These are phyloP conservation scores for Chlamydomonas applanata DNA, from an alignment of 139 green algal genomes.

Conservation along the genomic window DNA sequence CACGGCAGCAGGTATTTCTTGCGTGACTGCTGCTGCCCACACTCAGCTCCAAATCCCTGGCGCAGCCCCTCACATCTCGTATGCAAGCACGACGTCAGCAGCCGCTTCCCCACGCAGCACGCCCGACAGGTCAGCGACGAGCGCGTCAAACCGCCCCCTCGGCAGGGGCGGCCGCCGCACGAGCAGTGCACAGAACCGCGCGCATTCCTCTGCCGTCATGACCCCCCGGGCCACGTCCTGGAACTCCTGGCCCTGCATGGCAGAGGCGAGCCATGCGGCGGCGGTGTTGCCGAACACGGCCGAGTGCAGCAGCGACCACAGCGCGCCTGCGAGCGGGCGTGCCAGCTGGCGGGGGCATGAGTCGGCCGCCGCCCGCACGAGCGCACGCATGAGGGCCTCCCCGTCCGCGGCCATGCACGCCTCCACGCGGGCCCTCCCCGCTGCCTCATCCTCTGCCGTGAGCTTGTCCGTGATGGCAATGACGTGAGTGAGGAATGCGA, in stretches of 20 bases:
- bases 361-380: conserved; percentile 50
- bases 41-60: too few relatives aligned
- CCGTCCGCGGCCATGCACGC: conserved; percentile 30
- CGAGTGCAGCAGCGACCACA: conserved; percentile 39
- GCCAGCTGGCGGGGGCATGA: conserved; percentile 66
- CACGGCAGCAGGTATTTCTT: too few relatives aligned
- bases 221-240: not conserved
- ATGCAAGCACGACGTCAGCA: conserved; percentile 67
- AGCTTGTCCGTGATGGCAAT: conserved; percentile 17
- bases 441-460: not conserved
- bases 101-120: conserved; percentile 59
- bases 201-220: not conserved
- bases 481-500: conserved; percentile 54
- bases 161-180: conserved; percentile 28
- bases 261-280: conserved; percentile 19
- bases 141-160: conserved; percentile 53
- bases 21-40: too few relatives aligned
- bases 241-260: conserved; percentile 10
- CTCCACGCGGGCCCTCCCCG: conserved; percentile 1
- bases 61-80: too few relatives aligned
- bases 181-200: not conserved
- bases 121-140: conserved; percentile 66
- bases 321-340: conserved; percentile 43
- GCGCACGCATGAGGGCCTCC: conserved; percentile 25
- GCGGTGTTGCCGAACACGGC: conserved; percentile 4